Percentiles rank a stretch among this genome's conserved stretches.
phyloP scores from a whole-genome alignment of 768 basidiomycete species.

The Butyriboletus loyo region DNA sequence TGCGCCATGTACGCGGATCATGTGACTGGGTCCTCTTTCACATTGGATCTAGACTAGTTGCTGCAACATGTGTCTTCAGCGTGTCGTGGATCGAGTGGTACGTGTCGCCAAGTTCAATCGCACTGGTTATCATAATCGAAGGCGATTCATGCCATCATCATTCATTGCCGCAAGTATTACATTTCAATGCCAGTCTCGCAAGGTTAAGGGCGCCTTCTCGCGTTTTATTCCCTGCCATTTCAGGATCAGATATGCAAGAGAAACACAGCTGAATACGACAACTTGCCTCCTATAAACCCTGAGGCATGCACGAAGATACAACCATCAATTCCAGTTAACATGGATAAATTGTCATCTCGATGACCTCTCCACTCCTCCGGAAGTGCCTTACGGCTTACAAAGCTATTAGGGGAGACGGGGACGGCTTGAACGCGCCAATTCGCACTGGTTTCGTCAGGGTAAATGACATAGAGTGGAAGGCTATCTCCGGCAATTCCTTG shows the following conservation, averaged over 20 bases:
- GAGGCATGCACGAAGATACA: constrained; percentile 93
- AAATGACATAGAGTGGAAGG: constrained; percentile 80
- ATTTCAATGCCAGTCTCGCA: constrained; percentile 62
- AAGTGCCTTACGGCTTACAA: constrained; percentile 86
- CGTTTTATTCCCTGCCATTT: constrained; percentile 72
- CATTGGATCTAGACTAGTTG: constrained; percentile 4
- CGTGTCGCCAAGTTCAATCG: constrained; percentile 10
- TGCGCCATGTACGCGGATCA: constrained; percentile 1
- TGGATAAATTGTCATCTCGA: constrained; percentile 77
- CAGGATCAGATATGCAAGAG: constrained; percentile 8
- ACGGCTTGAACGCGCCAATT: constrained; percentile 96
- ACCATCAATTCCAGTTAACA: constrained; percentile 70
- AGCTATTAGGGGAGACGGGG: constrained; percentile 75
- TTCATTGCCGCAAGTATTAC: constrained; percentile 22
- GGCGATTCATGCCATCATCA: constrained; percentile 15
- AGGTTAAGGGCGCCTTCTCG: constrained; percentile 83
- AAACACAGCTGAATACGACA: not conserved
- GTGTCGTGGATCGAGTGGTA: constrained; percentile 7
- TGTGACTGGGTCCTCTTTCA: constrained; percentile 9
- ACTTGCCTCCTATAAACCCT: constrained; percentile 92
- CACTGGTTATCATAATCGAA: constrained; percentile 7
- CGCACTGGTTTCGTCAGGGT: constrained; percentile 73
- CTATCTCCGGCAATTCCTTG: constrained; percentile 41
- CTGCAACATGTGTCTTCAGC: constrained; percentile 16
- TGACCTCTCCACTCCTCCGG: constrained; percentile 94